A percentile compares a stretch with the other conserved stretches of the same genome.
These are phyloP conservation scores for Ustilaginoidea virens DNA, from an alignment of 2,329 filamentous ascomycete genomes.

Conservation along the genomic window DNA sequence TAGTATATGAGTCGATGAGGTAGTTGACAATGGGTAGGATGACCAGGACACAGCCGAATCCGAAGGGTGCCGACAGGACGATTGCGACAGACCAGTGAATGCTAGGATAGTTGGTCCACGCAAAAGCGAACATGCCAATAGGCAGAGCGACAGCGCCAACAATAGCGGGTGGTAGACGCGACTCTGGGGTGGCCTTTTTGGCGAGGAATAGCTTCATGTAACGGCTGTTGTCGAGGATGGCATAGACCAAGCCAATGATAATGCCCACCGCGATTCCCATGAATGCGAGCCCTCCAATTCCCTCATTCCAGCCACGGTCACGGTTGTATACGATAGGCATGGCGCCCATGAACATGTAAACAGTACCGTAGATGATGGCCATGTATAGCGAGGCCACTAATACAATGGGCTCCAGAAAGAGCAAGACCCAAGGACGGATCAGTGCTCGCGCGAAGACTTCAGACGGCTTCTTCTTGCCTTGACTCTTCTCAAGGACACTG, in stretches of 20 bases:
- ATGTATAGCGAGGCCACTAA: slow-evolving; percentile 42
- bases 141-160: slow-evolving; percentile 38
- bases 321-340: slow-evolving; percentile 41
- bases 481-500: background rate
- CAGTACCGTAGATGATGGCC: slow-evolving; percentile 32
- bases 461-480: background rate
- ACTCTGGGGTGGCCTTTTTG: slow-evolving; percentile 41
- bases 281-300: slow-evolving; percentile 39
- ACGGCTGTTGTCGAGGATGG: slow-evolving; percentile 29
- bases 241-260: slow-evolving; percentile 32
- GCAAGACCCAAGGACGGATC: slow-evolving; percentile 38
- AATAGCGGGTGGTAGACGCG: slow-evolving; percentile 38
- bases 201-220: slow-evolving; percentile 25
- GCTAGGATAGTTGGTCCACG: slow-evolving; percentile 36
- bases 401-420: slow-evolving; percentile 48
- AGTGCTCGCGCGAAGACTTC: background rate
- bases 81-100: slow-evolving; percentile 34
- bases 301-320: slow-evolving; percentile 32
- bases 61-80: slow-evolving; percentile 24
- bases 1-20: slow-evolving; percentile 48
- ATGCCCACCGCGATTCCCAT: slow-evolving; percentile 45
- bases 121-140: slow-evolving; percentile 42
- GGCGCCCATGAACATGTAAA: slow-evolving; percentile 32
- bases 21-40: slow-evolving; percentile 46
- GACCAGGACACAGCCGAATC: slow-evolving; percentile 38